Percentiles rank a stretch among this genome's conserved stretches.
These are phyloP conservation scores for Candida arabinofermentans DNA, from an alignment of 805 yeast species.

Conservation along the genomic window DNA sequence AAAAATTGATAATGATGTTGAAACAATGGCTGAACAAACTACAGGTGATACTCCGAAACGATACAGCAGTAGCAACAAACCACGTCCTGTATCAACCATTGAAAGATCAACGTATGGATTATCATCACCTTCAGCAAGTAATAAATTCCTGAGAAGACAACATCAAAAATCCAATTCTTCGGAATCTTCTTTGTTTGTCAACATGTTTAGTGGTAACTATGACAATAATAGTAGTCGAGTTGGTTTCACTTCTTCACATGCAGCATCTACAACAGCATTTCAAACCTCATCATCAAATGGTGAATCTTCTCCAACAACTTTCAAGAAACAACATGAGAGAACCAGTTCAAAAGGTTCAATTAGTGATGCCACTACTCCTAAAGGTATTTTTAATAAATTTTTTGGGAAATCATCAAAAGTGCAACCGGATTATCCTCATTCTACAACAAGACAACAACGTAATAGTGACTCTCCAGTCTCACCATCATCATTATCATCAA, in stretches of 20 bases:
- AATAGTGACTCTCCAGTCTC: constrained; percentile 24
- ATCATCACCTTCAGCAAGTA: constrained; percentile 33
- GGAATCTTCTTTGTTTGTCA: constrained; percentile 43
- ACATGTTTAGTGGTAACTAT: constrained; percentile 31
- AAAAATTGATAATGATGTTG: neutral
- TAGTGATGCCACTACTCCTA: constrained; percentile 25
- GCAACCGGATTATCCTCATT: constrained; percentile 4
- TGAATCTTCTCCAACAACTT: constrained; percentile 11
- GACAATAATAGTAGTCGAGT: neutral
- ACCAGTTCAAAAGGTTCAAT: constrained; percentile 27
- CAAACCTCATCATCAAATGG: constrained; percentile 9
- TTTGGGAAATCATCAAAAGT: constrained; percentile 22
- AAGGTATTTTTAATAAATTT: constrained; percentile 29
- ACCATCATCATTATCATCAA: constrained; percentile 20
- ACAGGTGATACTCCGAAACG: constrained; percentile 2
- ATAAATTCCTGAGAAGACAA: constrained; percentile 52
- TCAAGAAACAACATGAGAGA: constrained; percentile 19
- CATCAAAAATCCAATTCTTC: constrained; percentile 64
- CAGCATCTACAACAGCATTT: neutral
- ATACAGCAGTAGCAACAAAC: constrained; percentile 7
- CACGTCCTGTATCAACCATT: constrained; percentile 36
- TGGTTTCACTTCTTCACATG: constrained; percentile 14
- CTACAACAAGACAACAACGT: constrained; percentile 6
- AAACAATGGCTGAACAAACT: neutral
- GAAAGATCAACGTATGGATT: constrained; percentile 27